A percentile compares a stretch with the other conserved stretches of the same genome.
These are phyloP conservation scores for Pestalotiopsis sp. DNA, from an alignment of 2,329 filamentous ascomycete species.

Conservation along the genomic window DNA sequence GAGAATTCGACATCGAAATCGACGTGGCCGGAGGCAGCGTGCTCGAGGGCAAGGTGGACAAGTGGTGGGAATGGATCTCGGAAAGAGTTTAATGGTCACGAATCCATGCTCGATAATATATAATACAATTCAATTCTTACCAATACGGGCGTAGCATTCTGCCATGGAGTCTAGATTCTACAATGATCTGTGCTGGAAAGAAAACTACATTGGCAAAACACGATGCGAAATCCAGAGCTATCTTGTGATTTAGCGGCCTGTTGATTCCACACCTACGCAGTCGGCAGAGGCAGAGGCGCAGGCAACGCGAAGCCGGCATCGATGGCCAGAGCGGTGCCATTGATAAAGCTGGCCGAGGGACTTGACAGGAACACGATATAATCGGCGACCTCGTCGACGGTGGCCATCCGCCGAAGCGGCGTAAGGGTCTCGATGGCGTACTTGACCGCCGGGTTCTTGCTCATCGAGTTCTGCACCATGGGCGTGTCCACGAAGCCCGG, in stretches of 20 bases:
- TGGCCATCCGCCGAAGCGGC: background rate
- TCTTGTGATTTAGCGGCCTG: background rate
- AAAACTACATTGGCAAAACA: background rate
- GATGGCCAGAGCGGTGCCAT: background rate
- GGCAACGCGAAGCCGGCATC: background rate
- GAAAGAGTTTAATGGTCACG: slow-evolving; percentile 62
- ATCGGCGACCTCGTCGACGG: slow-evolving; percentile 4
- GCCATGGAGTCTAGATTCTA: too few relatives aligned
- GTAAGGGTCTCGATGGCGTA: background rate
- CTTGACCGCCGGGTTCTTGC: background rate
- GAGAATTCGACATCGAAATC: slow-evolving; percentile 79
- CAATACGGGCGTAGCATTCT: background rate
- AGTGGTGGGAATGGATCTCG: slow-evolving; percentile 92
- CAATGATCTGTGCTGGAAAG: too few relatives aligned
- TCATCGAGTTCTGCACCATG: background rate
- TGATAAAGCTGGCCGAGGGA: background rate
- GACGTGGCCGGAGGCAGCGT: slow-evolving; percentile 78
- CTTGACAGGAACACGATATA: background rate
- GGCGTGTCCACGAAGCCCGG: background rate
- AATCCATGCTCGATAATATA: slow-evolving; percentile 2
- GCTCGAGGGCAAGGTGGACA: slow-evolving; percentile 68
- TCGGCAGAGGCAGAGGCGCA: background rate
- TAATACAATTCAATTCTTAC: background rate
- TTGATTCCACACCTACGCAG: background rate
- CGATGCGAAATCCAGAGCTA: background rate